Evolutionary conservation across 2,329 filamentous ascomycete genomes (phyloP).

Genomic region (Aspergillus vadensis): DNA sequence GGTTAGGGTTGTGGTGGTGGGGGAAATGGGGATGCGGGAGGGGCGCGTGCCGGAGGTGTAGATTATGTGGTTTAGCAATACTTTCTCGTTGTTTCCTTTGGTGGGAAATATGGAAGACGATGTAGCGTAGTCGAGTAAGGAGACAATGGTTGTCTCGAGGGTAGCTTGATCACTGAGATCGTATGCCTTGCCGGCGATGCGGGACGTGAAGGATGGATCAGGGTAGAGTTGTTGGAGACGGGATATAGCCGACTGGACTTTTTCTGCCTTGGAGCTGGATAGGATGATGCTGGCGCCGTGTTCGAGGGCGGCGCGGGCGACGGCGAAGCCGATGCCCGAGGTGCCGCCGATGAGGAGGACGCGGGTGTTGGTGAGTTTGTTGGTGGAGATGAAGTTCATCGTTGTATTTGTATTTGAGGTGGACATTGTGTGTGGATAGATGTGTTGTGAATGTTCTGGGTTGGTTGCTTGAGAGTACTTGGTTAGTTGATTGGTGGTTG

Average conservation of each 20-base stretch:
- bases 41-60: conserved; percentile 52
- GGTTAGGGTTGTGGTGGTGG: conserved; percentile 23
- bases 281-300: conserved; percentile 52
- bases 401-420: no score
- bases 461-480: neutral
- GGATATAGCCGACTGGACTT: conserved; percentile 44
- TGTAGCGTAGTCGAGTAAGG: conserved; percentile 45
- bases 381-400: conserved; percentile 24
- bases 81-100: conserved; percentile 18
- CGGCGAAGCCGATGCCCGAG: conserved; percentile 55
- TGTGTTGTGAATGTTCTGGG: neutral
- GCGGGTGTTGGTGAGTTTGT: conserved; percentile 49
- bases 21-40: conserved; percentile 22
- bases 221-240: conserved; percentile 49
- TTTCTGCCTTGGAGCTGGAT: conserved; percentile 47
- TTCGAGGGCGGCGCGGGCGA: conserved; percentile 55
- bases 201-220: conserved; percentile 22
- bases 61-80: conserved; percentile 53
- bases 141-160: conserved; percentile 48
- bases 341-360: conserved; percentile 57
- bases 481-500: neutral
- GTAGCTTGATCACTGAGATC: conserved; percentile 47
- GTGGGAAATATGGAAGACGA: neutral
- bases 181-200: conserved; percentile 46
- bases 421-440: no score